These are phyloP conservation scores for Leishmania guyanensis DNA, from an alignment of 208 protist genomes.

Conservation along the genomic window DNA sequence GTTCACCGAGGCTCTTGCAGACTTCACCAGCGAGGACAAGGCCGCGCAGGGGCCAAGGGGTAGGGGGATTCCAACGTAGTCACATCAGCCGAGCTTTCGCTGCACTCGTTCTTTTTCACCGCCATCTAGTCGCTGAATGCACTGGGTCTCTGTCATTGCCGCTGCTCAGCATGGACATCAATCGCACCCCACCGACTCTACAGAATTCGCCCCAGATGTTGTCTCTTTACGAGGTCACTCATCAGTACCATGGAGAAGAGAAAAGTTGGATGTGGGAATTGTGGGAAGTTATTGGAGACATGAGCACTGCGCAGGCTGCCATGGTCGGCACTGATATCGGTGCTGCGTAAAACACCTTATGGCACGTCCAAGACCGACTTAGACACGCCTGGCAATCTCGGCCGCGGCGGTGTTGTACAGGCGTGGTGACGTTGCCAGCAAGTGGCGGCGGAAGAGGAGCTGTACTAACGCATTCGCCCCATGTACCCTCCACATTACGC, in stretches of 20 bases:
- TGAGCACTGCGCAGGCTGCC: slow-evolving; percentile 41
- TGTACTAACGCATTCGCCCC: slow-evolving; percentile 54
- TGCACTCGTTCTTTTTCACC: not conserved
- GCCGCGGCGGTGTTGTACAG: slow-evolving; percentile 9
- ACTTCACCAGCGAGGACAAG: not conserved
- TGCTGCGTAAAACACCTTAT: slow-evolving; percentile 37
- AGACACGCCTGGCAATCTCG: slow-evolving; percentile 38
- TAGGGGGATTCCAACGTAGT: not conserved
- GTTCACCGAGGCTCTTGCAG: not conserved
- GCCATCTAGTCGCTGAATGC: not conserved
- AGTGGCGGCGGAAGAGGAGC: slow-evolving; percentile 49
- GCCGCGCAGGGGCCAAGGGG: not conserved
- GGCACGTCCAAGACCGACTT: slow-evolving; percentile 32
- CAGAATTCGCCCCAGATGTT: not conserved
- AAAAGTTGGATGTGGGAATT: slow-evolving; percentile 55
- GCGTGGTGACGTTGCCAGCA: slow-evolving; percentile 53
- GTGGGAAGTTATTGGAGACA: slow-evolving; percentile 21
- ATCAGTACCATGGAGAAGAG: slow-evolving; percentile 10
- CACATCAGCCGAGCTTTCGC: not conserved
- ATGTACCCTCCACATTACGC: slow-evolving; percentile 44
- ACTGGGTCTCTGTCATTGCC: not conserved
- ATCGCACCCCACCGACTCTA: not conserved
- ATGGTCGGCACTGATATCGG: slow-evolving; percentile 55
- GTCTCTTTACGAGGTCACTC: not conserved
- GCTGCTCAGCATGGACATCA: not conserved